Conservation (phyloP, 148 eudicot genomes). For the Vaccinium darrowii region DNA sequence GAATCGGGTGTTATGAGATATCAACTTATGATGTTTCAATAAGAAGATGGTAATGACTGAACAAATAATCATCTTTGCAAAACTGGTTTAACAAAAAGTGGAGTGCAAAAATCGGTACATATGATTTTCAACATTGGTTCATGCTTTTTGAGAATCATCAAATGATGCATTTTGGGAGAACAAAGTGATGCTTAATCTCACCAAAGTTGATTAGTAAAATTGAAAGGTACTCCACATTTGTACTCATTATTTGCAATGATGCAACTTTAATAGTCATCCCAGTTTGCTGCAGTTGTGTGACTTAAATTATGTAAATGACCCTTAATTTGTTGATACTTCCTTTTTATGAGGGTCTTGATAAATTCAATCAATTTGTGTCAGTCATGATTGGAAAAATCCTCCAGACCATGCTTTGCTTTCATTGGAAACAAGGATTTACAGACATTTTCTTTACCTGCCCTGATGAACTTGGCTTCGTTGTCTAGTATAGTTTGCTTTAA, state of each 20-base stretch:
- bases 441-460: background rate
- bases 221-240: background rate
- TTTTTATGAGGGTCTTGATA: background rate
- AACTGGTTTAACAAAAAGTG: background rate
- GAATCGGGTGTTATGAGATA: too few species aligned
- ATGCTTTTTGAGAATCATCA: background rate
- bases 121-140: background rate
- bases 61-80: background rate
- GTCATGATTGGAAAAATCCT: background rate
- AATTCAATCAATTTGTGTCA: background rate
- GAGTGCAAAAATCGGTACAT: too few species aligned
- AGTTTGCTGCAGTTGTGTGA: background rate
- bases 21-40: too few species aligned
- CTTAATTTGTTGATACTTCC: background rate
- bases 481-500: background rate
- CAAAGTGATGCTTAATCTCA: background rate
- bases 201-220: background rate
- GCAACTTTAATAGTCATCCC: background rate
- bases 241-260: background rate
- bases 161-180: background rate
- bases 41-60: background rate
- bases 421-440: background rate
- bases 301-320: background rate
- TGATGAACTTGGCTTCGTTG: background rate
- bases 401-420: background rate